Base-by-base conservation (phyloP, 495 filamentous ascomycete genomes). In the Neurospora sp. region DNA sequence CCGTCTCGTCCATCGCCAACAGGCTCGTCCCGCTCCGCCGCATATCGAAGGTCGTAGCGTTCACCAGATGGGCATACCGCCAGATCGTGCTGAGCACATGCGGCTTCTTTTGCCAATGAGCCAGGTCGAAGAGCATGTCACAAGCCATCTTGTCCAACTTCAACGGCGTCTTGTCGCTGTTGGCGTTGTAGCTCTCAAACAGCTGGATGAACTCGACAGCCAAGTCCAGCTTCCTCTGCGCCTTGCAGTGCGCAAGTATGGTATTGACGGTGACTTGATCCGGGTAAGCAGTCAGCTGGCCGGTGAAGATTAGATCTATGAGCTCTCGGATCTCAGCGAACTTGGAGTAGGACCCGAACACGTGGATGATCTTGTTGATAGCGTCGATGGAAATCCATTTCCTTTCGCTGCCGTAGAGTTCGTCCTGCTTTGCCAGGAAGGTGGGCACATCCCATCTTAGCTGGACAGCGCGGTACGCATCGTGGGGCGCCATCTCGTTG, bases 71-170 rank as follows among this genome's bases (percentile, higher is more conserved):
- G 5, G 79, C 79, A 74, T 82, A 84, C 69, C 83, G 81, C 78
- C 79, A 85, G 46, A 83, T 66, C 20, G 81, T 81, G 70, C 79
- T 76, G 46, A 83, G 59, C 71, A 82, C 73, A 59, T 85, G 81
- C 37, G 81, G 82, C 62, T 73, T 80, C 9, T 72, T 72, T n/a
- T 59, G 39, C 69, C 27, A 71, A 74, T 78, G 81, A 9, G 79
- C 82, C 42, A 75, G 11, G 48, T 78, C 72, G 70, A 82, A 83
- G 37, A 86, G 77, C 4, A 79, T 14, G 18, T 80, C 69, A 48
- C 77, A 82, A 3, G 79, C 78, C 48, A 73, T 38, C 0, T 2
- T 9, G 37, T 82, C 76, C 18, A 73, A 11, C 76, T 66, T 66
- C 54, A 66, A 12, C 12, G 54, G 54, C 1, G 31, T 23, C 11